Percentiles rank a stretch among this genome's conserved stretches.
Conservation (phyloP, 2,329 filamentous ascomycete genomes). For the Didymella lethalis region DNA sequence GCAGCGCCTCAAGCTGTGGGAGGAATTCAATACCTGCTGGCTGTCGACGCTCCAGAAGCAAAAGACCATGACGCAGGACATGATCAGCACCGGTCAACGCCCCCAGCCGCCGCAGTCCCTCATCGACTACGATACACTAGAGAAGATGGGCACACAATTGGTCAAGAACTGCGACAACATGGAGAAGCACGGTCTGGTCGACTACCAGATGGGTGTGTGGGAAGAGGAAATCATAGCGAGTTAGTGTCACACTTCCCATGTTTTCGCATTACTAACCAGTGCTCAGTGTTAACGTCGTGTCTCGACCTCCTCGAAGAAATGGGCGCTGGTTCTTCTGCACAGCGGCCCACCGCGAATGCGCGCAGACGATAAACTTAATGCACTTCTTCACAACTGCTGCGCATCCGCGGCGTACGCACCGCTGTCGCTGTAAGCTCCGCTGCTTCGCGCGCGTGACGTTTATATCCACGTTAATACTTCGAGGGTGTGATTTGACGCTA, state of each 20-base stretch:
- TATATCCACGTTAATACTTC: slow-evolving; percentile 25
- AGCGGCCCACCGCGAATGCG: slow-evolving; percentile 42
- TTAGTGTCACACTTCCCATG: slow-evolving; percentile 58
- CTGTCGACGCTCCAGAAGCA: slow-evolving; percentile 83
- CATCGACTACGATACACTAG: slow-evolving; percentile 72
- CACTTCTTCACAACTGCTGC: slow-evolving; percentile 6
- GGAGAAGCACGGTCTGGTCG: slow-evolving; percentile 90
- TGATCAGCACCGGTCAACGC: slow-evolving; percentile 66
- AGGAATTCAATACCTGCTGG: slow-evolving; percentile 95
- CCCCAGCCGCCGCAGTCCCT: slow-evolving; percentile 68
- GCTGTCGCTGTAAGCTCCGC: slow-evolving; percentile 21
- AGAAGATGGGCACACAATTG: slow-evolving; percentile 82
- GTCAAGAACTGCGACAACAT: slow-evolving; percentile 84
- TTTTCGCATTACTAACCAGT: slow-evolving; percentile 22
- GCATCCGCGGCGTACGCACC: neutral
- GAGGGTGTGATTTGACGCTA: slow-evolving; percentile 12
- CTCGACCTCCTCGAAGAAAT: slow-evolving; percentile 61
- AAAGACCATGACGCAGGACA: slow-evolving; percentile 71
- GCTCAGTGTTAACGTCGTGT: slow-evolving; percentile 61
- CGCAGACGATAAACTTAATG: slow-evolving; percentile 44
- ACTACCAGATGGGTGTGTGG: slow-evolving; percentile 97
- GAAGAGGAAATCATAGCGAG: slow-evolving; percentile 88
- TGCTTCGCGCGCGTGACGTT: slow-evolving; percentile 14
- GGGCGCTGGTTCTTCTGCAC: slow-evolving; percentile 42
- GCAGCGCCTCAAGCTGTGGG: slow-evolving; percentile 86